These are phyloP conservation scores for Sextonia rubra DNA, from an alignment of 164 flowering plant species.

Conservation along the genomic window DNA sequence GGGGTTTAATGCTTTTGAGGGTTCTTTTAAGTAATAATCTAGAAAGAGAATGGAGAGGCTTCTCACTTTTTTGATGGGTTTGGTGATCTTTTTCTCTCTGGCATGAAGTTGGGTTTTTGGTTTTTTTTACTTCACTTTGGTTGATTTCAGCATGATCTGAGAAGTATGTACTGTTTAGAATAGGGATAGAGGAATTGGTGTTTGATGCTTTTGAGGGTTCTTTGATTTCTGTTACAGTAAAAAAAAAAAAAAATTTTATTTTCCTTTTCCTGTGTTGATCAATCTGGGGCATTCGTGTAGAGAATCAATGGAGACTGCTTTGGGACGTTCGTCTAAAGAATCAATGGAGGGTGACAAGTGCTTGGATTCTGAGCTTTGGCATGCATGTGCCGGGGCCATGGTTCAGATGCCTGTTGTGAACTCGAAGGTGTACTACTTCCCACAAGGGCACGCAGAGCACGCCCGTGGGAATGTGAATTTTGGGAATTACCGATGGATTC, in stretches of 20 bases:
- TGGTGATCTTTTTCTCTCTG: too few species aligned
- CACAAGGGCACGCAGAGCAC: conserved; percentile 95
- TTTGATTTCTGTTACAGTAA: background rate
- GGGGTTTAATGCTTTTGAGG: conserved; percentile 5
- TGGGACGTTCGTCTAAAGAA: background rate
- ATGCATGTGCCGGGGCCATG: conserved; percentile 97
- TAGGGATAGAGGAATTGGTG: background rate
- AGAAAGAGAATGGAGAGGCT: too few species aligned
- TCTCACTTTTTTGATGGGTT: too few species aligned
- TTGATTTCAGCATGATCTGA: conserved; percentile 7
- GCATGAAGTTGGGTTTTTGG: too few species aligned
- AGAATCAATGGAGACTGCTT: conserved; percentile 31
- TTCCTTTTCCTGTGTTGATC: conserved; percentile 1
- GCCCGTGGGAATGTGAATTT: conserved; percentile 49
- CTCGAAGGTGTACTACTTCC: conserved; percentile 77
- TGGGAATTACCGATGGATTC: conserved; percentile 30
- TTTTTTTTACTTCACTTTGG: background rate
- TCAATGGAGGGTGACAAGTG: conserved; percentile 50
- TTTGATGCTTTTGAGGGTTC: conserved; percentile 7
- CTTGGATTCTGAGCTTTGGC: conserved; percentile 94
- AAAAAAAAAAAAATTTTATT: too few species aligned
- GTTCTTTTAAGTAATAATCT: background rate
- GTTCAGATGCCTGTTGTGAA: conserved; percentile 74
- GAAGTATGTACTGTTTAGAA: background rate
- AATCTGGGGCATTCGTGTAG: conserved; percentile 14